Conservation (phyloP, 371 early-diverging fungal genomes). For the Rhizopus delemar region DNA sequence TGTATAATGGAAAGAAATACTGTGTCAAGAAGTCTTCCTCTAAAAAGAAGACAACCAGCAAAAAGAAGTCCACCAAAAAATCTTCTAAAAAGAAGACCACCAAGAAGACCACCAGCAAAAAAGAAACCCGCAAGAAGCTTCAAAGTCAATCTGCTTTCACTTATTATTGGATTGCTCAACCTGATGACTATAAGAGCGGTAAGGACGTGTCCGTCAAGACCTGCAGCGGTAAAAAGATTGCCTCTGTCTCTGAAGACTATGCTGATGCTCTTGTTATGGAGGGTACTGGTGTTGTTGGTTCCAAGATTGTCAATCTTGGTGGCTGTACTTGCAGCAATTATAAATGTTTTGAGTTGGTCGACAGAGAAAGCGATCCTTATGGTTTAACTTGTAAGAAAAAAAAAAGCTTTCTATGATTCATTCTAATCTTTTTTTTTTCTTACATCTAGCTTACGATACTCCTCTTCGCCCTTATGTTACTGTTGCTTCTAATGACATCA, state of each 20-base stretch:
- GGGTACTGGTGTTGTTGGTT: constrained; percentile 51
- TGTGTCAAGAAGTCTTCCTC: constrained; percentile 28
- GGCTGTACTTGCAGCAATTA: constrained; percentile 47
- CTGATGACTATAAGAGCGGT: constrained; percentile 36
- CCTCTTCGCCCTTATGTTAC: constrained; percentile 49
- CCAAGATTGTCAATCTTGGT: constrained; percentile 54
- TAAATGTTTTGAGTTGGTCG: constrained; percentile 48
- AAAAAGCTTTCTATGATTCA: not conserved
- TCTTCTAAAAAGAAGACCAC: constrained; percentile 14
- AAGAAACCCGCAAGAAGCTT: constrained; percentile 38
- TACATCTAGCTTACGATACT: constrained; percentile 34
- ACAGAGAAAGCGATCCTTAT: constrained; percentile 43
- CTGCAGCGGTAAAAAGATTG: constrained; percentile 46
- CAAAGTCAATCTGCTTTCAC: constrained; percentile 44
- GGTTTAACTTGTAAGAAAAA: constrained; percentile 42
- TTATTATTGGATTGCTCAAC: constrained; percentile 55
- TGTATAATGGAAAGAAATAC: constrained; percentile 40
- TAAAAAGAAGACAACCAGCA: constrained; percentile 13
- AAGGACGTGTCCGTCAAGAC: constrained; percentile 45
- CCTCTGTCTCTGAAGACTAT: constrained; percentile 41
- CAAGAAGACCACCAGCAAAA: constrained; percentile 12
- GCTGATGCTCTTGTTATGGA: constrained; percentile 56
- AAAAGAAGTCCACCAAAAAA: constrained; percentile 20
- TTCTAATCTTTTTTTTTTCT: not conserved
- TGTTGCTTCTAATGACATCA: constrained; percentile 47